Evolutionary conservation across 2,329 filamentous ascomycete genomes (phyloP), one percentile per base, ranked within the genome.

Genomic region (Tolypocladium paradoxum): DNA sequence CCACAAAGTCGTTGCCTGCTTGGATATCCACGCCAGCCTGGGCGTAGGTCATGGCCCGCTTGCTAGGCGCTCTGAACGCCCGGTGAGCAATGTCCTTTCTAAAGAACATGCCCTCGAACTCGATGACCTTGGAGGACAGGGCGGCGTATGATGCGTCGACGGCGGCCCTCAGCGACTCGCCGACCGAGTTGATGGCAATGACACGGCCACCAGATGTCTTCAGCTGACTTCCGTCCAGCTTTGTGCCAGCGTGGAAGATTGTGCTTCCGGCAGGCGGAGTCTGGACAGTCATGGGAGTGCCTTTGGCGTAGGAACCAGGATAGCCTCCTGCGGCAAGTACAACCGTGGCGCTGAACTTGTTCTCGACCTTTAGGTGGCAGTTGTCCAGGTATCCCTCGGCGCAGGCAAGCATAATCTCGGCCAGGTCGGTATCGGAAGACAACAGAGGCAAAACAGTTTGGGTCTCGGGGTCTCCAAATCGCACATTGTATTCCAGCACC

Each of bases 261-360:
- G 87, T 83, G 50, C 68, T 68, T n/a, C 71, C 75, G 2, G 68
- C 58, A 50, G 70, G 75, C 52, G 73, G 72, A 24, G 65, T 61
- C 20, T 68, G 64, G 12, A 86, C 73, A 50, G 66, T 69, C 69
- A 79, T 86, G 59, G 70, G 74, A 45, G 72, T 87, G 52, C 89
- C 90, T 73, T 95, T 96, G 51, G 81, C 78, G 68, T 97, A 97
- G 1, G 82, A 76, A 53, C 85, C 88, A 6, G 93, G 93, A 67
- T 99, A 99, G 3, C 93, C 93, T 24, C 86, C 89, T 9, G 93
- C 88, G 52, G 92, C 90, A 20, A 95, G 85, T n/a, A 97, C 90
- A 35, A 99, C 90, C 1, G 92, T 97, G 29, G 90, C 87, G 57
- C 90, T 90, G 64, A 86, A 93, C 56, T 81, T 82, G 49, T 77